phyloP scores from a whole-genome alignment of 352 stramenopile genomes.

The Globisporangium acanthophoron region DNA sequence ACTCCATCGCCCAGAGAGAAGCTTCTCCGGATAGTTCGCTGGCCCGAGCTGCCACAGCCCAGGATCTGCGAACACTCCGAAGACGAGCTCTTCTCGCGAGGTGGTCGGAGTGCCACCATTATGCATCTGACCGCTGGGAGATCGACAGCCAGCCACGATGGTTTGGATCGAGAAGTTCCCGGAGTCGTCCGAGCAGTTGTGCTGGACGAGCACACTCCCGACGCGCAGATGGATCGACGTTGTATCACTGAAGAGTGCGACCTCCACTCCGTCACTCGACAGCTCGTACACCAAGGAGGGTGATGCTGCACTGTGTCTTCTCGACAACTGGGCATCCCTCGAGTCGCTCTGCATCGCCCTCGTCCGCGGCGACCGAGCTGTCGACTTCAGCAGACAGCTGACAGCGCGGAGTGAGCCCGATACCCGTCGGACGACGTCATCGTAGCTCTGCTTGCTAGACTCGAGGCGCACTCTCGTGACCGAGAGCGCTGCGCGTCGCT shows the following conservation, averaged over 20 bases:
- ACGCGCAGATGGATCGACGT: conserved; percentile 55
- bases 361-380: background rate
- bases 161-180: conserved; percentile 60
- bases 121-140: background rate
- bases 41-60: conserved; percentile 62
- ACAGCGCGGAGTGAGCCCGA: background rate
- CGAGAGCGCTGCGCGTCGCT: conserved; percentile 18
- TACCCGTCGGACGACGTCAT: conserved; percentile 13
- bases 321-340: background rate
- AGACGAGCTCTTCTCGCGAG: conserved; percentile 53
- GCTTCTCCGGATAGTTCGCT: conserved; percentile 67
- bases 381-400: background rate
- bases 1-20: conserved; percentile 57
- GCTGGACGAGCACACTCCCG: conserved; percentile 28
- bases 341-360: background rate
- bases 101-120: background rate
- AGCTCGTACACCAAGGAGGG: conserved; percentile 16
- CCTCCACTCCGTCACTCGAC: conserved; percentile 51
- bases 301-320: background rate
- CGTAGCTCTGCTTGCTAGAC: conserved; percentile 20
- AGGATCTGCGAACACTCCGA: conserved; percentile 62
- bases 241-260: conserved; percentile 22
- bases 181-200: conserved; percentile 18
- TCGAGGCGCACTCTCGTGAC: conserved; percentile 31
- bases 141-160: conserved; percentile 41